Evolutionary conservation across 108 stramenopile genomes (phyloP).

Genomic region (Epithemia pelagica): DNA sequence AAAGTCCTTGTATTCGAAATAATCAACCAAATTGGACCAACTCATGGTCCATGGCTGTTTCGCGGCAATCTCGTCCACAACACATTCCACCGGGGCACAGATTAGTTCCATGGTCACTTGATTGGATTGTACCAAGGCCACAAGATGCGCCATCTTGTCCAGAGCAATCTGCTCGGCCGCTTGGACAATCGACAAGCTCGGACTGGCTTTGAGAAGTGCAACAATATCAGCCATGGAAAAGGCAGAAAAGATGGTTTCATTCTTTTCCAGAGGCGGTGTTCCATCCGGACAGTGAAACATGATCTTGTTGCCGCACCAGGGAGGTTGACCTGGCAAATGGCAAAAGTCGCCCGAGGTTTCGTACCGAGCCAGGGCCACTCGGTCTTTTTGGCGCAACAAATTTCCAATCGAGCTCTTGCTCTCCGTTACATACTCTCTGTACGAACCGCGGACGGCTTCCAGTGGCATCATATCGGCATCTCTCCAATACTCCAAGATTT

Average conservation of each 20-base stretch:
- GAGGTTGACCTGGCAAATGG: neutral
- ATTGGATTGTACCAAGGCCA: conserved; percentile 6
- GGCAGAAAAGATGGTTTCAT: conserved; percentile 26
- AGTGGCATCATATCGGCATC: neutral
- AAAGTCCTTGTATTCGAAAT: conserved; percentile 16
- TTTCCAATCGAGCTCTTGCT: neutral
- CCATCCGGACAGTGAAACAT: conserved; percentile 26
- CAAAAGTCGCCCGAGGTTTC: conserved; percentile 23
- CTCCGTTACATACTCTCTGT: neutral
- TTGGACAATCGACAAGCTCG: conserved; percentile 8
- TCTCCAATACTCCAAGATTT: neutral
- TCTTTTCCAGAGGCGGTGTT: conserved; percentile 9
- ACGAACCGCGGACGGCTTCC: neutral
- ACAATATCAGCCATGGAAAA: conserved; percentile 4
- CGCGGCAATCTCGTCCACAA: conserved; percentile 23
- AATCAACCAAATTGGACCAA: conserved; percentile 29
- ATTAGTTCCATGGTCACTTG: conserved; percentile 12
- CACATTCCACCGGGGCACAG: conserved; percentile 14
- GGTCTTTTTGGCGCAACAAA: conserved; percentile 12
- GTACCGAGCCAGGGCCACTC: conserved; percentile 20
- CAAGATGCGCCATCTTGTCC: conserved; percentile 6
- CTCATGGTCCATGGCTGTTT: conserved; percentile 19
- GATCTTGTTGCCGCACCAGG: conserved; percentile 17
- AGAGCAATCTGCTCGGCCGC: conserved; percentile 19
- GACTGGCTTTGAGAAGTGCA: neutral